Evolutionary conservation across 2,329 filamentous ascomycete genomes (phyloP), one percentile per base, ranked within the genome.

Genomic region (Dactylellina leptospora): DNA sequence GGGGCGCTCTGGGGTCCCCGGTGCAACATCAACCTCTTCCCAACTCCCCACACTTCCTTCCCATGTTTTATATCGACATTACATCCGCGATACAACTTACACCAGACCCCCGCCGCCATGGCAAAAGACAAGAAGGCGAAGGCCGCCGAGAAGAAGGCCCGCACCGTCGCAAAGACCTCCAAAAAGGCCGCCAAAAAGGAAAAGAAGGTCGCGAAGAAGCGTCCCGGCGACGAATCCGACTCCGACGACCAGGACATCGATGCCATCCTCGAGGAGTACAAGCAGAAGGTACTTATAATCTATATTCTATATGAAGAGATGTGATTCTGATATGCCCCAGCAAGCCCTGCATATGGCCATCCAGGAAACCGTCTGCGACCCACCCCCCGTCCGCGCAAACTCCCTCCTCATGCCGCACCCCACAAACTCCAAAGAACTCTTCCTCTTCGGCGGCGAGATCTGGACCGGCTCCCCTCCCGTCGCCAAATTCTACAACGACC

Each of bases 301-400:
- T 23, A 13, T 5, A n/a, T 22, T 28, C 2, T 40, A 16, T 4
- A 5, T 40, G 18, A 33, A 40, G 4, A 40, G 3, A 4, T 40
- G 11, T 11, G 18, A 23, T 20, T 45, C 4, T 33, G 5, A 45
- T 22, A 6, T 8, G 16, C 9, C 30, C 18, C 18, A 92, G 80
- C 95, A 99, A 82, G 93, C 96, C 78, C 90, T 91, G 78, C 97
- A 96, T 78, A 86, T 95, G 77, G 96, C 96, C 81, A 87, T 99
- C 77, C 97, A 93, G 3, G 95, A 99, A 82, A 85, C 86, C 1
- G 82, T 88, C 22, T 86, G 85, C 44, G 85, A 87, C 1, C 90
- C 93, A 16, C 95, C 95, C 0, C 86, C 87, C 59, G 86, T 92
- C 20, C 87, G 95, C 56, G 87, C 90, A 20, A 93, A 92, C 4